These are phyloP conservation scores for Neofusicoccum umdonicola DNA, from an alignment of 2,329 filamentous ascomycete species.

Conservation along the genomic window DNA sequence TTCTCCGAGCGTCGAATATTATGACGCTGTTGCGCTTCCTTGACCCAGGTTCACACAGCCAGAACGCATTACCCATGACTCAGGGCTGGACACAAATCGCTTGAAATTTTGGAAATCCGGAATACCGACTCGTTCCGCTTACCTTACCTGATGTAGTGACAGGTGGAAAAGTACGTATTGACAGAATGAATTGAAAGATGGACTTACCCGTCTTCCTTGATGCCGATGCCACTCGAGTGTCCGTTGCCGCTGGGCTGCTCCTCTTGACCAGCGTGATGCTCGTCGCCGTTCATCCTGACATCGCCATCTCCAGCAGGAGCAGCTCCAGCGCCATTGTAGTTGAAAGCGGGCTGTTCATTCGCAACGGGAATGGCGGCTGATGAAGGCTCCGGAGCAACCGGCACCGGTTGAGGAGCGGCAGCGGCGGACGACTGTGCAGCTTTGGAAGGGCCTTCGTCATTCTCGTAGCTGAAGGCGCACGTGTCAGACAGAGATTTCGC, in stretches of 20 bases:
- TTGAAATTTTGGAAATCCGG: background rate
- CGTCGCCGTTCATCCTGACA: conserved; percentile 31
- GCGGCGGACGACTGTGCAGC: conserved; percentile 24
- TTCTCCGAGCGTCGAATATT: background rate
- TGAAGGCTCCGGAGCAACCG: conserved; percentile 22
- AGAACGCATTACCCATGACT: background rate
- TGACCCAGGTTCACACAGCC: background rate
- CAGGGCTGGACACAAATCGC: background rate
- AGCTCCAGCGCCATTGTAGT: background rate
- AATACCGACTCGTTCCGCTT: conserved; percentile 15
- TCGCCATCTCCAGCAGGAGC: conserved; percentile 21
- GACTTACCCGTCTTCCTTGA: conserved; percentile 91
- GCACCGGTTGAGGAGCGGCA: conserved; percentile 11
- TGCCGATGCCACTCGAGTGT: conserved; percentile 58
- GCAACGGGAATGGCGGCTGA: conserved; percentile 21
- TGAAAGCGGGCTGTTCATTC: conserved; percentile 4
- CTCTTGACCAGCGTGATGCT: conserved; percentile 31
- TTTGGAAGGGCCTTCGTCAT: conserved; percentile 36
- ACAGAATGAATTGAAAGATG: background rate
- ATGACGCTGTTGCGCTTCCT: background rate
- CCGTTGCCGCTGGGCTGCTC: conserved; percentile 36
- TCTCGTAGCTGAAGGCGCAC: conserved; percentile 32
- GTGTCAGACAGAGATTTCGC: conserved; percentile 9
- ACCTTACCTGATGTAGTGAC: background rate
- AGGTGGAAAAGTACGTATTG: background rate